Base-by-base conservation (phyloP, 257 asterid genomes). In the Ballota nigra region DNA sequence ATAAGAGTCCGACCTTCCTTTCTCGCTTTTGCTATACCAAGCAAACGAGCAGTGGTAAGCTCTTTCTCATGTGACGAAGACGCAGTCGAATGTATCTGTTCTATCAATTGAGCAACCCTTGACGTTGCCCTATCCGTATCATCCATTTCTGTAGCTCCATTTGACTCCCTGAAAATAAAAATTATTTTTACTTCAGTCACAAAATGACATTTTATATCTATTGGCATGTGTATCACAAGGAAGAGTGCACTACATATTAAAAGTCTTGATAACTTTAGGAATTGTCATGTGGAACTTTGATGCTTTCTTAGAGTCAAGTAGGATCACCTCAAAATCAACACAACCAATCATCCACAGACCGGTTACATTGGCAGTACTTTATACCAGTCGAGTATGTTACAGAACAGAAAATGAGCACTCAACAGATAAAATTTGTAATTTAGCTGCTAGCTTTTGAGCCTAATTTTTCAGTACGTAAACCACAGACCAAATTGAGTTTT, bases 11-110 rank as follows among this genome's bases (percentile, higher is more conserved):
- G 86, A 19, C 87, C 95, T 80, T 85, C 96, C 85, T 86, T 90
- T 81, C 97, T 86, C 62, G 97, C 78, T 83, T 83, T 88, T 58
- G 89, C 90, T 68, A 90, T 87, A 63, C 92, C 91, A 24, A 90
- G 89, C 89, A 92, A 82, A 63, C 92, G 89, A 74, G 98, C 90
- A n/a, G 98, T 87, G 70, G 83, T 87, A 56, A 92, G 97, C 71
- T 92, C 97, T 77, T 77, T 92, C 82, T 90, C 98, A 6, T 76
- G 87, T 5, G 89, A 84, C 8, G 96, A 83, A 16, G 98, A 86
- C 56, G 57, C 83, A 64, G 56, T 83, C 45, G 87, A 86, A 68
- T 92, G 97, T 45, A 92, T 84, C 75, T 90, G 98, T 82, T 90
- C 96, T 28, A 92, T 36, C 67, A 92, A 79, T 65, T 88, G 82